Evolutionary conservation across 2,329 filamentous ascomycete genomes (phyloP), one percentile per base, ranked within the genome.

Genomic region (Neonectria ditissima): DNA sequence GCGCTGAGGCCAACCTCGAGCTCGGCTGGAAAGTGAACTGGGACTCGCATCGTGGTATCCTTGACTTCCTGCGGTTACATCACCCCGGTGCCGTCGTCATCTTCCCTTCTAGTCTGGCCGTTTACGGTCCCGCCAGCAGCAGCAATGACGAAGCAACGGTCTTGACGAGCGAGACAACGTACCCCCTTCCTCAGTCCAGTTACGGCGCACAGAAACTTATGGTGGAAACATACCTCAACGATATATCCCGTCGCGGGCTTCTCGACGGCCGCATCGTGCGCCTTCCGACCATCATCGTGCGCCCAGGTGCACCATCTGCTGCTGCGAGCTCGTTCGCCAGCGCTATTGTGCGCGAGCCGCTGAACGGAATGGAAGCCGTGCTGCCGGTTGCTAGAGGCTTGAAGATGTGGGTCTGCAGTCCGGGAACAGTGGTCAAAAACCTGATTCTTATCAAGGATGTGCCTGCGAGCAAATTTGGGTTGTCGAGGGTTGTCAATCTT

Each of bases 151-250:
- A 58, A 6, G 18, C 59, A 14, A 37, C 18, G 24, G 47, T 51
- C 2, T 28, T 50, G 6, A 62, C 53, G 1, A 56, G 50, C 43
- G 60, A 68, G 45, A 57, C 41, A 28, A 69, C 61, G 73, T 79
- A 62, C 68, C 81, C 41, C 77, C 83, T 59, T 80, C 83, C 43
- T 78, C 85, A 65, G 89, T 86, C 73, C 80, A 88, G 58, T 82
- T 90, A 90, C 69, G 88, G 88, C 4, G 83, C 84, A 0, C 83
- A 89, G 69, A 90, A 90, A 73, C 79, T 89, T 63, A 87, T 90
- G 74, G 84, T 87, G 52, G 87, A 90, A 58, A 61, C 65, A 4
- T 57, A 70, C 5, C 58, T 76, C n/a, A 75, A 74, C 59, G 74
- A 76, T 53, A 69, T 71, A 47, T 77, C 76, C 5, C 80, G 88